These are phyloP conservation scores for Trichoderma orchidacearum DNA, from an alignment of 495 filamentous ascomycete species.

Conservation along the genomic window DNA sequence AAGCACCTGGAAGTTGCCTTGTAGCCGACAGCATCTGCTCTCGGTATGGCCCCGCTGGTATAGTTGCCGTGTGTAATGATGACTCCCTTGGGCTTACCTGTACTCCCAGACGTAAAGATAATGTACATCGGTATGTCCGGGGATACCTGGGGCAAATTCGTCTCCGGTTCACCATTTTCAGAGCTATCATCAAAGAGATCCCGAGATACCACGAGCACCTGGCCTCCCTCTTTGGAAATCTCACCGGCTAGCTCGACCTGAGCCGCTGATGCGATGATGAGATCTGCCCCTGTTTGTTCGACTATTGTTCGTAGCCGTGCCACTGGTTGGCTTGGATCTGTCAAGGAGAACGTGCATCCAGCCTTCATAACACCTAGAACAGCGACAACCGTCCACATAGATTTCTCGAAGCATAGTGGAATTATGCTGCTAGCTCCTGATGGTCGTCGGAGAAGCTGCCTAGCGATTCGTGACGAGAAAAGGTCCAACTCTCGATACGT, in stretches of 20 bases:
- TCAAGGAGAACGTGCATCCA: conserved; percentile 29
- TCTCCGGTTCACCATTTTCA: background rate
- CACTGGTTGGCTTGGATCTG: conserved; percentile 27
- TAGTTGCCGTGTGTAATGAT: conserved; percentile 27
- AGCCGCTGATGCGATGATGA: conserved; percentile 39
- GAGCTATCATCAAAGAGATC: background rate
- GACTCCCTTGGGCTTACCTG: conserved; percentile 33
- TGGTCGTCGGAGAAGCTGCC: conserved; percentile 22
- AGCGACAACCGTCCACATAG: conserved; percentile 34
- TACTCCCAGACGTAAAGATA: conserved; percentile 35
- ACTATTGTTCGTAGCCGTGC: conserved; percentile 40
- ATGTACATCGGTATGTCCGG: conserved; percentile 22
- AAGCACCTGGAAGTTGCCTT: conserved; percentile 23
- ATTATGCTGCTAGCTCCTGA: conserved; percentile 32
- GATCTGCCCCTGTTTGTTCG: conserved; percentile 27
- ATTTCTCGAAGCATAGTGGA: conserved; percentile 44
- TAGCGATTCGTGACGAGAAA: conserved; percentile 33
- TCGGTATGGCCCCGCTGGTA: conserved; percentile 25
- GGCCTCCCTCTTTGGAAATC: conserved; percentile 13
- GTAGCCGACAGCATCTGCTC: conserved; percentile 24
- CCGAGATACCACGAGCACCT: conserved; percentile 12
- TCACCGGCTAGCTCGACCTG: conserved; percentile 16
- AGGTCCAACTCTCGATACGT: conserved; percentile 40
- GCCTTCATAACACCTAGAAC: conserved; percentile 40
- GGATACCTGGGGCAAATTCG: conserved; percentile 12